Conservation (phyloP, 352 stramenopile genomes). For the Nothophytophthora sp. region DNA sequence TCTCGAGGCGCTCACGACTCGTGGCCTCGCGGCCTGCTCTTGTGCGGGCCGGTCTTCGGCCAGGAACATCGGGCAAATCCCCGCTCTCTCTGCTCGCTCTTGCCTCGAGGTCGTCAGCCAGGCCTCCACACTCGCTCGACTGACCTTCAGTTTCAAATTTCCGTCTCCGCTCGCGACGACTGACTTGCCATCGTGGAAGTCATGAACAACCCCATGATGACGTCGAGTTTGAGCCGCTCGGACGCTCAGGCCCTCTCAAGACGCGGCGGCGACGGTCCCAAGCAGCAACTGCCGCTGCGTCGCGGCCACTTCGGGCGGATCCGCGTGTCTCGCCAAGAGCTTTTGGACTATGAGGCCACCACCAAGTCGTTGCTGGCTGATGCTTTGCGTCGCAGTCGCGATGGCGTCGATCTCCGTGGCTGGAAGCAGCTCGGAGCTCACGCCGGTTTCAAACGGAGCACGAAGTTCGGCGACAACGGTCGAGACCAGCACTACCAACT, state of each 20-base stretch:
- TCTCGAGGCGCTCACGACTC: too few species aligned
- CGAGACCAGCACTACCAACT: constrained; percentile 52
- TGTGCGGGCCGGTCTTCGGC: too few species aligned
- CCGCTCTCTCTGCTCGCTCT: too few species aligned
- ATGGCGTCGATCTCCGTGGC: constrained; percentile 37
- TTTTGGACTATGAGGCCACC: constrained; percentile 42
- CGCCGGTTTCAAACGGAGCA: constrained; percentile 58
- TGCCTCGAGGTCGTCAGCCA: too few species aligned
- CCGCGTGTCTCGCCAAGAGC: constrained; percentile 29
- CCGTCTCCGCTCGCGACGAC: too few species aligned
- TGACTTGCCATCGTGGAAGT: neutral
- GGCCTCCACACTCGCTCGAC: too few species aligned
- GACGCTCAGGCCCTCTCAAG: constrained; percentile 33
- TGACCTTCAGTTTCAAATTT: too few species aligned
- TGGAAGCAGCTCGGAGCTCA: constrained; percentile 61
- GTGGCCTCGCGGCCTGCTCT: too few species aligned
- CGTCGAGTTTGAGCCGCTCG: constrained; percentile 23
- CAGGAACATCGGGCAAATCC: too few species aligned
- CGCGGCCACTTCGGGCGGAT: constrained; percentile 48
- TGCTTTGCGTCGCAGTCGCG: constrained; percentile 35
- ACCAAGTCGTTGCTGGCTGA: constrained; percentile 46
- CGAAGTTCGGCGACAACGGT: constrained; percentile 43
- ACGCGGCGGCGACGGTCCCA: constrained; percentile 19
- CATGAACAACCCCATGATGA: constrained; percentile 30
- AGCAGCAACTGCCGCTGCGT: constrained; percentile 44